A percentile compares a stretch with the other conserved stretches of the same genome.
These are phyloP conservation scores for Alopecurus myosuroides DNA, from an alignment of 176 grass and related monocot species.

Conservation along the genomic window DNA sequence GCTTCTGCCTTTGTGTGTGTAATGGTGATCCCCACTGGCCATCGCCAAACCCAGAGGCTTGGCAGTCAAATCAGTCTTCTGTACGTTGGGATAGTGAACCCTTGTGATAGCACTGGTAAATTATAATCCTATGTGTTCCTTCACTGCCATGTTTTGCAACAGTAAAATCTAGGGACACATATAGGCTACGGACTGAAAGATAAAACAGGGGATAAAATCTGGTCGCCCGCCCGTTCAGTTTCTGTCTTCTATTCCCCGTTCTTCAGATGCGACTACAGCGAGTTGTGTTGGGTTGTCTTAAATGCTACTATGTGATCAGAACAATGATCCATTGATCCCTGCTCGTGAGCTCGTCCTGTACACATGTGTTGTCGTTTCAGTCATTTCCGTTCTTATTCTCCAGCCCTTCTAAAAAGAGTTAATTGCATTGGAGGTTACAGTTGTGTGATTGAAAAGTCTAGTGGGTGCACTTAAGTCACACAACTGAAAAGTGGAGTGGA, in stretches of 20 bases:
- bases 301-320: background rate
- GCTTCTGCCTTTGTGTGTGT: background rate
- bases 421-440: too few relatives aligned
- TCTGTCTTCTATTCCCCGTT: background rate
- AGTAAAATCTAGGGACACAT: background rate
- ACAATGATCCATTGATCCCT: background rate
- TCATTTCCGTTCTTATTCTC: background rate
- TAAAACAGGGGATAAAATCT: slow-evolving; percentile 18
- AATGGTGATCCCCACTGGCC: too few relatives aligned
- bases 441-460: too few relatives aligned
- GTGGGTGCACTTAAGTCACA: too few relatives aligned
- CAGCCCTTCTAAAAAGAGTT: background rate
- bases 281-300: background rate
- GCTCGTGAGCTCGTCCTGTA: background rate
- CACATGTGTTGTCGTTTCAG: background rate
- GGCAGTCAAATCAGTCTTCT: background rate
- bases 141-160: too few relatives aligned
- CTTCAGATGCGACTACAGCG: background rate
- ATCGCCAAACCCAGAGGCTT: background rate
- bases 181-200: background rate
- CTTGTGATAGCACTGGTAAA: background rate
- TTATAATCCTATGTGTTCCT: background rate
- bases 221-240: background rate
- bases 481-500: too few relatives aligned
- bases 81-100: background rate